Base-by-base conservation (phyloP, 208 protist species). In the Crithidia brevicula region DNA sequence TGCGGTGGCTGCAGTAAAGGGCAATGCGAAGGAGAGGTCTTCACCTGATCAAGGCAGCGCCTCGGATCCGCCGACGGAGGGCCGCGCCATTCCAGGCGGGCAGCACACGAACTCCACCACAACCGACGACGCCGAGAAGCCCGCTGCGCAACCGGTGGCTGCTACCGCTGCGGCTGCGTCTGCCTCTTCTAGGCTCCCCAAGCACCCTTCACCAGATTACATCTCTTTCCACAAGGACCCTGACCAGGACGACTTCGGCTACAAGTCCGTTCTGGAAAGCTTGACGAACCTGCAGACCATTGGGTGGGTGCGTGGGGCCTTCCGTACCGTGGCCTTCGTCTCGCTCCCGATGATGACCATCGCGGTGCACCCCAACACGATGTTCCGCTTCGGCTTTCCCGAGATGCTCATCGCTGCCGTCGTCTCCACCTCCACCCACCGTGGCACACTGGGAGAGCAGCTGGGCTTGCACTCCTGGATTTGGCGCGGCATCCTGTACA, bases 281-380 rank as follows among this genome's bases (percentile, higher is more conserved):
- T 20, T 63, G 2, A 69, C 76, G 11, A 74, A 70, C 57, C 52
- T 51, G 43, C 40, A 54, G 51, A 75, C 64, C 13, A 56, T 65
- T 25, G 36, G 23, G 0, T 59, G 43, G 36, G 56, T 81, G 3
- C 68, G 68, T 20, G 38, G 23, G n/a, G 67, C 76, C 46, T 51
- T 75, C 20, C 76, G 76, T 46, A 68, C 76, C 3, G 52, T 63
- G 7, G 68, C 70, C 16, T 73, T 77, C 31, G 58, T 81, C 3
- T 47, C 62, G 10, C 72, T 77, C 47, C 76, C 70, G 7, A 13
- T 81, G 4, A 68, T 81, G 27, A 77, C 69, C 25, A 61, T 77
- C 34, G 54, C 67, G 16, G 42, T 81, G n/a, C 76, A 81, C 60
- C 76, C 76, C 20, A 81, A 81, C 28, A 81, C 70, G 50, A 77